Percentiles rank a stretch among this genome's conserved stretches.
Evolutionary conservation across 2,329 filamentous ascomycete genomes (phyloP).

Genomic region (Colletotrichum sp.): DNA sequence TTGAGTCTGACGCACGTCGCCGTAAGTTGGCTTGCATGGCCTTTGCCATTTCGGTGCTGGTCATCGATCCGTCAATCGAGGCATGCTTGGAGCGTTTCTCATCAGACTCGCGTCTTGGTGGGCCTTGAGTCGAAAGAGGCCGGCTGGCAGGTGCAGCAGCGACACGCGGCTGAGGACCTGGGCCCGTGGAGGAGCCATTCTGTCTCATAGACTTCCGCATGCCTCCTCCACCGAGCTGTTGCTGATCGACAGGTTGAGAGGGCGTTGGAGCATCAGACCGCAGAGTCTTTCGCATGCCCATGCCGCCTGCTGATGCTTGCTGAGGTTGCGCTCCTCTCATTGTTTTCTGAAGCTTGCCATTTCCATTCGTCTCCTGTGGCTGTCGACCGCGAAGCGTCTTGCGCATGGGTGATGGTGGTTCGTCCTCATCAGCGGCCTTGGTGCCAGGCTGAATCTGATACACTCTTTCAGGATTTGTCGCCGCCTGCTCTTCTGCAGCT

Average conservation of each 20-base stretch:
- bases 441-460: conserved; percentile 46
- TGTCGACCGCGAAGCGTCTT: conserved; percentile 11
- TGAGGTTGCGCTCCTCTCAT: conserved; percentile 43
- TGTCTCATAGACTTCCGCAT: conserved; percentile 34
- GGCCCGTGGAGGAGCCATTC: background rate
- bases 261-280: background rate
- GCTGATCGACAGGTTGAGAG: background rate
- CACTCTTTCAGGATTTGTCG: conserved; percentile 26
- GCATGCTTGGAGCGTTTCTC: background rate
- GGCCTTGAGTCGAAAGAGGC: conserved; percentile 8
- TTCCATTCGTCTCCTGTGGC: conserved; percentile 1
- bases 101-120: background rate
- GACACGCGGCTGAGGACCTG: background rate
- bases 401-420: background rate
- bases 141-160: background rate
- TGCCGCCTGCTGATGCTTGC: background rate
- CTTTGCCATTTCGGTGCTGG: conserved; percentile 22
- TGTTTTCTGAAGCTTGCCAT: conserved; percentile 48
- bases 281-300: conserved; percentile 31
- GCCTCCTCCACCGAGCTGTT: conserved; percentile 1
- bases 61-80: conserved; percentile 6
- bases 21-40: conserved; percentile 40
- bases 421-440: conserved; percentile 17
- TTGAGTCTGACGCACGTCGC: conserved; percentile 67
- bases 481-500: background rate